Percentiles rank a stretch among this genome's conserved stretches.
Conservation (phyloP, 75 land plant species). For the Chamaecyparis obtusa region DNA sequence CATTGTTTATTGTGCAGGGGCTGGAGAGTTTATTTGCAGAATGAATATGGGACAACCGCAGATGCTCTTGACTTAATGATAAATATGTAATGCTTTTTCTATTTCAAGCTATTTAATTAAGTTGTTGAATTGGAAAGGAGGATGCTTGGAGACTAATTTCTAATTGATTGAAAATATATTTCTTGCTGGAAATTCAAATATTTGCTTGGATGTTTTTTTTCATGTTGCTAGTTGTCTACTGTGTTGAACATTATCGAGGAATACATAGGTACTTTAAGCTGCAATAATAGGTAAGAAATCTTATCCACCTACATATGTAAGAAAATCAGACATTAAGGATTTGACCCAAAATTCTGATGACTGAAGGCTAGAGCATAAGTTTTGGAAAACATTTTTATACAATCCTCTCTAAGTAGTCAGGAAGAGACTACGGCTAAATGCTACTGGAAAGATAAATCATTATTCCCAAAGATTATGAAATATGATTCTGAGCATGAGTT, state of each 20-base stretch:
- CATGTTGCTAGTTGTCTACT: background rate
- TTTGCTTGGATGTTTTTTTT: background rate
- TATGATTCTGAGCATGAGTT: background rate
- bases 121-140: background rate
- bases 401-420: background rate
- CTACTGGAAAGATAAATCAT: background rate
- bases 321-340: background rate
- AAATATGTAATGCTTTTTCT: constrained; percentile 35
- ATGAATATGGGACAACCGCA: constrained; percentile 83
- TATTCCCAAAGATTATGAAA: background rate
- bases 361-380: background rate
- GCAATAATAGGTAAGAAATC: background rate
- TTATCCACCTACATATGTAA: background rate
- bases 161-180: background rate
- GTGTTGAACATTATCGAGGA: background rate
- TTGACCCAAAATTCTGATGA: background rate
- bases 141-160: background rate
- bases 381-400: background rate
- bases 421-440: background rate
- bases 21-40: constrained; percentile 89
- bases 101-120: background rate
- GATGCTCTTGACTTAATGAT: constrained; percentile 81
- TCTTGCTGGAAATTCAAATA: background rate
- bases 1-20: constrained; percentile 45
- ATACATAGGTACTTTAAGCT: background rate